Evolutionary conservation across 2,329 filamentous ascomycete genomes (phyloP).

Genomic region (Fusarium xyrophilum): DNA sequence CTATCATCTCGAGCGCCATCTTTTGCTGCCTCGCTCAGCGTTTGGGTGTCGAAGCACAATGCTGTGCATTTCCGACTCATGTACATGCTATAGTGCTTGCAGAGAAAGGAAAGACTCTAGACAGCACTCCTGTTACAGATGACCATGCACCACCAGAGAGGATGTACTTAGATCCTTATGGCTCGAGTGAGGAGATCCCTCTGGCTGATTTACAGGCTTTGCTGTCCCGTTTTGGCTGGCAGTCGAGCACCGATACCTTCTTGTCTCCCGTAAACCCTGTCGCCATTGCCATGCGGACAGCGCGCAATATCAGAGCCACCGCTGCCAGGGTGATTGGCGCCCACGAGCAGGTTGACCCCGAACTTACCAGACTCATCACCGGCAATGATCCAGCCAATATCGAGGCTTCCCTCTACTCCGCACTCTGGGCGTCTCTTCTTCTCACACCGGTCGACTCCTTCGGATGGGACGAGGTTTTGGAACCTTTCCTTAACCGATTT

Average conservation of each 20-base stretch:
- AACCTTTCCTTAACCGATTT: conserved; percentile 64
- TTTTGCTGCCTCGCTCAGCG: conserved; percentile 81
- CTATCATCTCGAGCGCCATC: conserved; percentile 85
- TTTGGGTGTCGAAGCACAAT: conserved; percentile 76
- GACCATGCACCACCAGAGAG: conserved; percentile 50
- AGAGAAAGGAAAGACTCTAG: conserved; percentile 64
- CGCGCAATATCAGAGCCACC: conserved; percentile 79
- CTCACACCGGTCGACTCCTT: conserved; percentile 56
- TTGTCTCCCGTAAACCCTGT: conserved; percentile 69
- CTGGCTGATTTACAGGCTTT: conserved; percentile 64
- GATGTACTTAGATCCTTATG: conserved; percentile 88
- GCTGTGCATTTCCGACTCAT: conserved; percentile 83
- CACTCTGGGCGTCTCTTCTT: conserved; percentile 73
- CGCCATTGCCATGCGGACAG: conserved; percentile 74
- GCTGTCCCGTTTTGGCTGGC: conserved; percentile 59
- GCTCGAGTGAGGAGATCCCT: conserved; percentile 70
- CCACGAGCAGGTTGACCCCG: conserved; percentile 39
- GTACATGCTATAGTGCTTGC: conserved; percentile 81
- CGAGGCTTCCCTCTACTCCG: conserved; percentile 70
- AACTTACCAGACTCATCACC: conserved; percentile 47
- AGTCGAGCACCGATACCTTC: conserved; percentile 56
- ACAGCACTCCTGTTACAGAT: conserved; percentile 53
- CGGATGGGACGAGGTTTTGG: conserved; percentile 67
- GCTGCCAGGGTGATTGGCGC: conserved; percentile 49
- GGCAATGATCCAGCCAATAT: conserved; percentile 53